phyloP scores from a whole-genome alignment of 805 yeast genomes.

The Lipomyces mesembrius region DNA sequence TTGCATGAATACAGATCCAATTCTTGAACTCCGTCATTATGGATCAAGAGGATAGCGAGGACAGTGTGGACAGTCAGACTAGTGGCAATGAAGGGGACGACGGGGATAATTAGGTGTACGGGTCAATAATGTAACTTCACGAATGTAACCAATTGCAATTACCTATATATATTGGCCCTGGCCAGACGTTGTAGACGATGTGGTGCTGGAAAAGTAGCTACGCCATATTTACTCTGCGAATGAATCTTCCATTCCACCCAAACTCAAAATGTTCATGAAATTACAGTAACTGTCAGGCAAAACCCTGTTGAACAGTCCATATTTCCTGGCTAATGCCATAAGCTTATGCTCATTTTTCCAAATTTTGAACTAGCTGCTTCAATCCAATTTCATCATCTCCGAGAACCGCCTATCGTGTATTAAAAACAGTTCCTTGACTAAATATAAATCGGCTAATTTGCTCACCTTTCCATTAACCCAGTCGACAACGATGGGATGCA shows the following conservation, averaged over 20 bases:
- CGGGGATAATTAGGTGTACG: not conserved
- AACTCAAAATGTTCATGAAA: not conserved
- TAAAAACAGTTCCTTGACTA: not conserved
- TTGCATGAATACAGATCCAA: constrained; percentile 13
- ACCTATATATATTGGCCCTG: not conserved
- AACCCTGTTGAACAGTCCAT: not conserved
- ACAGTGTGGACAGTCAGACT: constrained; percentile 5
- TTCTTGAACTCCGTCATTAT: constrained; percentile 23
- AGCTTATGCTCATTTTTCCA: constrained; percentile 12
- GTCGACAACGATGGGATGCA: constrained; percentile 38
- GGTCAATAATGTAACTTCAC: not conserved
- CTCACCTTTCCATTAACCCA: constrained; percentile 38
- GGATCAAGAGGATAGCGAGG: constrained; percentile 24
- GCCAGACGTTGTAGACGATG: not conserved
- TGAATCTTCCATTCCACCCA: not conserved
- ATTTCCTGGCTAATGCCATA: not conserved
- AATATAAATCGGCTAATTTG: not conserved
- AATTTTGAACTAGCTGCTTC: constrained; percentile 26
- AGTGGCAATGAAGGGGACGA: not conserved
- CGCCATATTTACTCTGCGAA: not conserved
- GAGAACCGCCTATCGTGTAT: constrained; percentile 26
- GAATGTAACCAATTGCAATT: too few relatives aligned
- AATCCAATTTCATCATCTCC: constrained; percentile 37
- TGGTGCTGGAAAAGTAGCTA: not conserved
- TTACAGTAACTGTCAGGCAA: not conserved